Conservation (phyloP, 2,329 filamentous ascomycete species). For the Tolypocladium ophioglossoides region DNA sequence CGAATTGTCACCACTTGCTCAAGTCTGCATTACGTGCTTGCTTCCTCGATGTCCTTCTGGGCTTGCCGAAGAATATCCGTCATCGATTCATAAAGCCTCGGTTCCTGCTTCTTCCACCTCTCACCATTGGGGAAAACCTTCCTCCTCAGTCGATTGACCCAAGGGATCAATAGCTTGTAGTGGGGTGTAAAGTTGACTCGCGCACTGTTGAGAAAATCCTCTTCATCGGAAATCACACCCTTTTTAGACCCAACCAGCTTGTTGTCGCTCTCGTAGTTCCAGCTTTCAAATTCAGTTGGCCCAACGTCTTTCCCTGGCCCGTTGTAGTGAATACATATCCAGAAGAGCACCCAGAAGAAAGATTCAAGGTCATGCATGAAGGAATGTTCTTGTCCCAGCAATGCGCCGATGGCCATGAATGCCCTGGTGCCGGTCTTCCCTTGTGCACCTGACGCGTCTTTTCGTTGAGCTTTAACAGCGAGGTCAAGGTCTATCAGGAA, state of each 20-base stretch:
- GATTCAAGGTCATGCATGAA: conserved; percentile 38
- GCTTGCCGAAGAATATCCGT: too few species aligned
- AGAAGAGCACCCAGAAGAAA: conserved; percentile 36
- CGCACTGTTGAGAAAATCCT: conserved; percentile 14
- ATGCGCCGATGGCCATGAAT: conserved; percentile 34
- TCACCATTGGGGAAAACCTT: conserved; percentile 17
- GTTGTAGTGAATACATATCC: conserved; percentile 31
- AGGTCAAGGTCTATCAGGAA: conserved; percentile 33
- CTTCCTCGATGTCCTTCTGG: too few species aligned
- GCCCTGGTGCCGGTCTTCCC: conserved; percentile 32
- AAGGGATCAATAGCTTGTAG: conserved; percentile 18
- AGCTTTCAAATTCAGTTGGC: conserved; percentile 4
- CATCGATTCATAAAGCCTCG: too few species aligned
- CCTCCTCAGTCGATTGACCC: conserved; percentile 19
- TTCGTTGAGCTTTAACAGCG: conserved; percentile 21
- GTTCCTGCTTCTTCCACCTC: conserved; percentile 7
- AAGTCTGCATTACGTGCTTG: too few species aligned
- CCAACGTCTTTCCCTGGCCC: conserved; percentile 9
- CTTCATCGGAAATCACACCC: conserved; percentile 3
- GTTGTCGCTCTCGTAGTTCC: conserved; percentile 8
- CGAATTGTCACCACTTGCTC: too few species aligned
- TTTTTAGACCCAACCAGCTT: not conserved
- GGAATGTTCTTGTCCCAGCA: conserved; percentile 29
- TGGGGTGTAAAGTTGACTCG: conserved; percentile 15
- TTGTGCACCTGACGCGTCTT: conserved; percentile 22